Conservation (phyloP, 495 filamentous ascomycete genomes). For the Aspergillus carlsbadensis region DNA sequence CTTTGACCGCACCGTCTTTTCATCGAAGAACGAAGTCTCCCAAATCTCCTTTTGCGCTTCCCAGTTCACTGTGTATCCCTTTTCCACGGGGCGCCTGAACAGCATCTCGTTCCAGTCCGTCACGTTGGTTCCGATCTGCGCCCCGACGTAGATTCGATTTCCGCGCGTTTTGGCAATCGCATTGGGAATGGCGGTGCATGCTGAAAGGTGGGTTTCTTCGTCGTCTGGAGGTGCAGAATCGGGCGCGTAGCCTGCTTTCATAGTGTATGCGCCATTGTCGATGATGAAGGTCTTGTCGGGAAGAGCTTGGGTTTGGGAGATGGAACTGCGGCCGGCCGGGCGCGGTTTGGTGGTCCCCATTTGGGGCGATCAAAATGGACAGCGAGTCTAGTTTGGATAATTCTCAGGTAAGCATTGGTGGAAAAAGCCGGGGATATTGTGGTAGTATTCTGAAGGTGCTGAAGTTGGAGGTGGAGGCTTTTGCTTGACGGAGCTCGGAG, state of each 20-base stretch:
- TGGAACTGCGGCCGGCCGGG: constrained; percentile 30
- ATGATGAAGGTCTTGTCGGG: constrained; percentile 76
- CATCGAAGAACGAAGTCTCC: constrained; percentile 85
- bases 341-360: constrained; percentile 44
- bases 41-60: constrained; percentile 94
- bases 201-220: constrained; percentile 32
- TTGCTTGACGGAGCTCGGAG: constrained; percentile 11
- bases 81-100: constrained; percentile 90
- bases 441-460: neutral
- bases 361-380: neutral
- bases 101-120: constrained; percentile 85
- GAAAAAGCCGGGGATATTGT: neutral
- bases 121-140: constrained; percentile 71
- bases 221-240: constrained; percentile 39
- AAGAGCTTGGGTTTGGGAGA: constrained; percentile 30
- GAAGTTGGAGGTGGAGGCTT: constrained; percentile 3
- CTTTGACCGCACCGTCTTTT: constrained; percentile 56
- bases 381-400: neutral
- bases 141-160: constrained; percentile 72
- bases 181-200: constrained; percentile 77
- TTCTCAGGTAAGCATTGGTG: neutral
- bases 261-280: constrained; percentile 91
- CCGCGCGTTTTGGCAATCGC: constrained; percentile 81
- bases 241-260: constrained; percentile 85
- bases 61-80: constrained; percentile 95